Percentiles rank a stretch among this genome's conserved stretches.
Evolutionary conservation across 345 rosid genomes (phyloP).

Genomic region (Camelina sativa): DNA sequence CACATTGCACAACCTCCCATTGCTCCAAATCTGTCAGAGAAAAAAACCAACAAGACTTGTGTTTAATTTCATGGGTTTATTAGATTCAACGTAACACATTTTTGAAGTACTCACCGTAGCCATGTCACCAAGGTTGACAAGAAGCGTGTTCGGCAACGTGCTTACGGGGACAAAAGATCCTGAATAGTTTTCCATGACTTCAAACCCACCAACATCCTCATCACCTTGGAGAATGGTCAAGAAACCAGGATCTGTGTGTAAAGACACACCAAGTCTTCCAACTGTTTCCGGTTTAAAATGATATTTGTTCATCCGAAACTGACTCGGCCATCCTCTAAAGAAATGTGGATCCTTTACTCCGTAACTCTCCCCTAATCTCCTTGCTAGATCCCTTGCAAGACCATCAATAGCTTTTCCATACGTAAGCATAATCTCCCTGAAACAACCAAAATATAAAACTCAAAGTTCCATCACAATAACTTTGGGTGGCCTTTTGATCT

Average conservation of each 20-base stretch:
- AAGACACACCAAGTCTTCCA: conserved; percentile 61
- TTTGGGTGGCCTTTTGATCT: background rate
- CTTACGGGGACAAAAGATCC: conserved; percentile 50
- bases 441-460: background rate
- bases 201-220: conserved; percentile 68
- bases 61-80: background rate
- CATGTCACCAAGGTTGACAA: conserved; percentile 76
- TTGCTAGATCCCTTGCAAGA: conserved; percentile 41
- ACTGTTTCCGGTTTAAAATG: conserved; percentile 61
- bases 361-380: conserved; percentile 50
- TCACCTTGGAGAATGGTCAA: conserved; percentile 50
- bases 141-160: conserved; percentile 68
- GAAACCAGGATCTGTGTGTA: conserved; percentile 44
- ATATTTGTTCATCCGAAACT: conserved; percentile 60
- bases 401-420: conserved; percentile 63
- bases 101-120: conserved; percentile 43
- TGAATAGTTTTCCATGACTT: conserved; percentile 63
- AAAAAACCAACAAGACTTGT: conserved; percentile 2
- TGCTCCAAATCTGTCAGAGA: conserved; percentile 59
- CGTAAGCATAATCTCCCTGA: conserved; percentile 57
- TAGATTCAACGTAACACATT: background rate
- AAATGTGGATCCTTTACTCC: conserved; percentile 20
- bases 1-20: conserved; percentile 64
- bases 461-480: background rate
- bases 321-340: conserved; percentile 69